Conservation (phyloP, 2,329 filamentous ascomycete genomes). For the Neofusicoccum laricinum region DNA sequence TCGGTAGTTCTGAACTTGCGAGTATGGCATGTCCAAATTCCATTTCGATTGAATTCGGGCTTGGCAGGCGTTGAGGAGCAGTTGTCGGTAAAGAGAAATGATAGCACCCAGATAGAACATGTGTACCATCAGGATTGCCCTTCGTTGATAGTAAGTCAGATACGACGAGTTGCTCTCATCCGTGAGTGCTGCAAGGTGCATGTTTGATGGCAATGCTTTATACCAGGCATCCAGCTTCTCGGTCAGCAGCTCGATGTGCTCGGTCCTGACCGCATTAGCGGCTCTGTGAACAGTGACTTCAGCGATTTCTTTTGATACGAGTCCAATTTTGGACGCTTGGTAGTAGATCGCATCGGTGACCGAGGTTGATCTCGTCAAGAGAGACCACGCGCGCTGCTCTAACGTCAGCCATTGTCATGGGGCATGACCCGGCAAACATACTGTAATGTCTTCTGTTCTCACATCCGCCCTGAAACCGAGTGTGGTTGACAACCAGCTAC, state of each 20-base stretch:
- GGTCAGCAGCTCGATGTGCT: slow-evolving; percentile 7
- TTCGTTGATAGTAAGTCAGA: slow-evolving; percentile 29
- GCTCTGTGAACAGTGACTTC: slow-evolving; percentile 19
- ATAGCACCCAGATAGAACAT: slow-evolving; percentile 37
- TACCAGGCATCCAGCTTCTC: slow-evolving; percentile 35
- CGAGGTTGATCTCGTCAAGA: slow-evolving; percentile 4
- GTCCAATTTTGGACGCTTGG: slow-evolving; percentile 35
- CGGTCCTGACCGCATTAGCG: not conserved
- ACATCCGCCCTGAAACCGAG: slow-evolving; percentile 34
- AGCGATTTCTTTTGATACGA: slow-evolving; percentile 35
- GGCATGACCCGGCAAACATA: not conserved
- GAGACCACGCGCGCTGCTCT: not conserved
- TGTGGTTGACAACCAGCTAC: slow-evolving; percentile 35
- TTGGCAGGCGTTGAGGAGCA: slow-evolving; percentile 33
- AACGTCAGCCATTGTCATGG: not conserved
- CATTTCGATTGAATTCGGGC: slow-evolving; percentile 20
- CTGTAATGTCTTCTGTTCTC: slow-evolving; percentile 25
- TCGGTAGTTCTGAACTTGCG: slow-evolving; percentile 29
- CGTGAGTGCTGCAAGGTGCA: slow-evolving; percentile 32
- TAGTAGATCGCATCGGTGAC: slow-evolving; percentile 33
- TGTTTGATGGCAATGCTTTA: slow-evolving; percentile 27
- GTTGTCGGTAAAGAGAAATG: slow-evolving; percentile 34
- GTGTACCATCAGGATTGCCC: slow-evolving; percentile 38
- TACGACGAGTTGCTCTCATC: slow-evolving; percentile 23
- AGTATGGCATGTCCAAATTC: slow-evolving; percentile 24